These are phyloP conservation scores for Bjerkandera adusta DNA, from an alignment of 1,284 basidiomycete species.

Conservation along the genomic window DNA sequence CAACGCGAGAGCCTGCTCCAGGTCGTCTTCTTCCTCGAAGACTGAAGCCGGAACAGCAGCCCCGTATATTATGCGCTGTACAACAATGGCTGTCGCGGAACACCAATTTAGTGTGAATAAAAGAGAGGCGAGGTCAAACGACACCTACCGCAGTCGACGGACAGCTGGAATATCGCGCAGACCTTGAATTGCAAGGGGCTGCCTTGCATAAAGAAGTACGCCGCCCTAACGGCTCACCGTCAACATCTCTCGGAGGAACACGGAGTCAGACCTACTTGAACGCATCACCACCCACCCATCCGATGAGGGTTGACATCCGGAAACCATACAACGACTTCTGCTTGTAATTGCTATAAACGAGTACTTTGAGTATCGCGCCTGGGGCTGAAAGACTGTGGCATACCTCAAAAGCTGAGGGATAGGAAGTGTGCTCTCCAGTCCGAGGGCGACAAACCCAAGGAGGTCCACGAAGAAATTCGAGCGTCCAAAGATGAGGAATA, in stretches of 20 bases:
- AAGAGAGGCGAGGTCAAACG: conserved; percentile 7
- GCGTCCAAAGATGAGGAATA: conserved; percentile 73
- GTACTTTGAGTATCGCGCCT: neutral
- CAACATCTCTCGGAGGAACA: conserved; percentile 17
- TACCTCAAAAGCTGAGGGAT: conserved; percentile 78
- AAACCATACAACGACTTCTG: conserved; percentile 83
- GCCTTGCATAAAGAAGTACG: conserved; percentile 72
- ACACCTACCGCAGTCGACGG: conserved; percentile 66
- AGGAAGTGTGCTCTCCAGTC: conserved; percentile 80
- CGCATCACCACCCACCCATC: conserved; percentile 79
- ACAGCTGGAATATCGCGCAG: conserved; percentile 79
- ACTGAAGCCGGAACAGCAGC: conserved; percentile 52
- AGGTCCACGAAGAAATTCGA: conserved; percentile 60
- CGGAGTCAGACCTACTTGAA: conserved; percentile 61
- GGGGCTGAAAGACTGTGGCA: conserved; percentile 19
- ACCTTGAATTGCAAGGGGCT: conserved; percentile 78
- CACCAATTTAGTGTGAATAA: conserved; percentile 16
- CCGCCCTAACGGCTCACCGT: conserved; percentile 44
- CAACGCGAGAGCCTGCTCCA: conserved; percentile 68
- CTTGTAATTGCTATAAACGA: conserved; percentile 60
- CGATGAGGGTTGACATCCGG: conserved; percentile 75
- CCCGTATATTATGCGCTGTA: conserved; percentile 71
- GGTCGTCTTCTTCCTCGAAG: conserved; percentile 58
- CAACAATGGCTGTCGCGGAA: conserved; percentile 54
- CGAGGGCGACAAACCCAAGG: conserved; percentile 77